Evolutionary conservation across 2,329 filamentous ascomycete species (phyloP).

Genomic region (Ophiostoma australiae): DNA sequence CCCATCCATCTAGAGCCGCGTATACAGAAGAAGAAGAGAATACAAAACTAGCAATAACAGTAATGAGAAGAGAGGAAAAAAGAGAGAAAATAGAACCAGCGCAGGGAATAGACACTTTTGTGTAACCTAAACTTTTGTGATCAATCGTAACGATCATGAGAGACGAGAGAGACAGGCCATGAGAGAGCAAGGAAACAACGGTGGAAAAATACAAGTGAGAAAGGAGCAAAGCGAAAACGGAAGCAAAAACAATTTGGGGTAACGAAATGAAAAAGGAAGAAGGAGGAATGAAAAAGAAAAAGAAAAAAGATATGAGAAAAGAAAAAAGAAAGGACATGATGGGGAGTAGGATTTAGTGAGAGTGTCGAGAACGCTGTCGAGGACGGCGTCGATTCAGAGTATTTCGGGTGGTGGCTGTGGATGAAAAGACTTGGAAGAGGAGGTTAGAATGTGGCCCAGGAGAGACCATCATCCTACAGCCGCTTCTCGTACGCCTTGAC

Average conservation of each 20-base stretch:
- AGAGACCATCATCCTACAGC: background rate
- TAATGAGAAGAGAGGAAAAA: background rate
- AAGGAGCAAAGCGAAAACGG: background rate
- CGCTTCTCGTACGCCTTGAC: constrained; percentile 29
- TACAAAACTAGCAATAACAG: background rate
- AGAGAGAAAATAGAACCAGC: background rate
- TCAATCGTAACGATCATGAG: constrained; percentile 13
- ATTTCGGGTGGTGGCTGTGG: background rate
- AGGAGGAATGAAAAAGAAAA: background rate
- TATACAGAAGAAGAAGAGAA: background rate
- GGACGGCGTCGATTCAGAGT: background rate
- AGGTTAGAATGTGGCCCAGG: background rate
- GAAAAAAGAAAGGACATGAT: constrained; percentile 6
- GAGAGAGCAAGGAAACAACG: background rate
- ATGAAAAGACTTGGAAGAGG: background rate
- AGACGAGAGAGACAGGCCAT: background rate
- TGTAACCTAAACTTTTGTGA: constrained; percentile 16
- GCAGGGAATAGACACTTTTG: constrained; percentile 16
- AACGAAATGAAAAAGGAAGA: background rate
- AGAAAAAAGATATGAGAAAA: background rate
- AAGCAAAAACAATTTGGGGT: background rate
- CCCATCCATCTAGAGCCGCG: constrained; percentile 9
- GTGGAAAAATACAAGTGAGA: background rate
- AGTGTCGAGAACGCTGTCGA: background rate
- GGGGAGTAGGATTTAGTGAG: background rate